phyloP scores from a whole-genome alignment of 257 asterid genomes.

The Anisodus acutangulus region DNA sequence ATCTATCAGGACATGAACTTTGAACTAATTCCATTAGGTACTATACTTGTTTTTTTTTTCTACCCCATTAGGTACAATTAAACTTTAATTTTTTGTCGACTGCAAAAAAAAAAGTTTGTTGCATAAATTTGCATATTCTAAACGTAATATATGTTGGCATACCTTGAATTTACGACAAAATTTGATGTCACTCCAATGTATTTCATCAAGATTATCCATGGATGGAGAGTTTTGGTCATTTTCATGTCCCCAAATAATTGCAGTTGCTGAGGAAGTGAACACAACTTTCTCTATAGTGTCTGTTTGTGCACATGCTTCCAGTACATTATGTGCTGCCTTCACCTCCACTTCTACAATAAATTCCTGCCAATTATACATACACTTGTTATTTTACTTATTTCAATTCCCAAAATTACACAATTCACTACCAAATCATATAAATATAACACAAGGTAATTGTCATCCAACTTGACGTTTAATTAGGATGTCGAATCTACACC shows the following conservation, averaged over 20 bases:
- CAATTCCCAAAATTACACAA: neutral
- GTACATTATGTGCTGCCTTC: slow-evolving; percentile 90
- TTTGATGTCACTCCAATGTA: slow-evolving; percentile 80
- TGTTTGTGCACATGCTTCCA: slow-evolving; percentile 96
- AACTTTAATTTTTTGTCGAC: neutral
- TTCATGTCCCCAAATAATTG: slow-evolving; percentile 64
- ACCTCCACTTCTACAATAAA: slow-evolving; percentile 78
- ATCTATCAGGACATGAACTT: neutral
- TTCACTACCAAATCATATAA: neutral
- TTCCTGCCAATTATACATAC: slow-evolving; percentile 50
- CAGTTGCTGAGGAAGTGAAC: slow-evolving; percentile 86
- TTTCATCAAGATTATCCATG: slow-evolving; percentile 57
- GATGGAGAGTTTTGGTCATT: slow-evolving; percentile 13
- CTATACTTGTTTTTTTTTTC: neutral
- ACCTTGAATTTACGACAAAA: slow-evolving; percentile 80
- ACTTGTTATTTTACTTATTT: neutral
- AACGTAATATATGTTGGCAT: neutral
- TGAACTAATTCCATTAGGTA: neutral
- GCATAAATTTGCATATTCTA: neutral
- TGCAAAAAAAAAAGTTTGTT: neutral
- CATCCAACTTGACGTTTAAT: no score
- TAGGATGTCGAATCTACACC: neutral
- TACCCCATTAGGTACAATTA: neutral
- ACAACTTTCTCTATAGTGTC: slow-evolving; percentile 78
- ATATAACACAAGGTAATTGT: neutral